Evolutionary conservation across 2,329 filamentous ascomycete species (phyloP).

Genomic region (Stachybotrys echinatus): DNA sequence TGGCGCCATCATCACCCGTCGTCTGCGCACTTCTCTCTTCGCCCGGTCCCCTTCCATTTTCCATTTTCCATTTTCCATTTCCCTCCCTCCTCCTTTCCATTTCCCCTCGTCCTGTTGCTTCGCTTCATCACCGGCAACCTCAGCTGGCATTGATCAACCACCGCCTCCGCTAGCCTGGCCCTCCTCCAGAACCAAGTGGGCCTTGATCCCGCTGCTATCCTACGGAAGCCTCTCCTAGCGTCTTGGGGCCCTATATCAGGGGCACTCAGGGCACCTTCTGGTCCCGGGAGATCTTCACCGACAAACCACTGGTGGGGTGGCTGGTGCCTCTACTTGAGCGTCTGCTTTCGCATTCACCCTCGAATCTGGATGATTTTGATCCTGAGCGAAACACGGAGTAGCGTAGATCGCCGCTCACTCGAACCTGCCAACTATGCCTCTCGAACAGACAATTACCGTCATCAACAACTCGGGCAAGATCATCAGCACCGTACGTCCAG

Average conservation of each 20-base stretch:
- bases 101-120: too few relatives aligned
- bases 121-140: background rate
- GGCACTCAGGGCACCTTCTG: too few relatives aligned
- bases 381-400: too few relatives aligned
- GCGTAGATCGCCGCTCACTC: background rate
- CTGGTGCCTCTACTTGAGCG: background rate
- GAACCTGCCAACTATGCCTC: constrained; percentile 28
- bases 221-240: background rate
- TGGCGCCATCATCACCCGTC: background rate
- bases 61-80: background rate
- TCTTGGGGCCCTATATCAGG: background rate
- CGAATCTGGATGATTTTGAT: too few relatives aligned
- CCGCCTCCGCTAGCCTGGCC: background rate
- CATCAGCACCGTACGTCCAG: constrained; percentile 69
- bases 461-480: constrained; percentile 89
- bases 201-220: background rate
- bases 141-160: background rate
- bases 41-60: too few relatives aligned
- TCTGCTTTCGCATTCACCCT: constrained; percentile 31
- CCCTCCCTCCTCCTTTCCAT: background rate
- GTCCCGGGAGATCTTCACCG: constrained; percentile 3
- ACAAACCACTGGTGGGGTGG: background rate
- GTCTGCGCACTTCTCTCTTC: background rate
- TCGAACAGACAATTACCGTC: constrained; percentile 74
- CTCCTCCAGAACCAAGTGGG: background rate